These are phyloP conservation scores for Persicaria maculosa DNA, from an alignment of 148 eudicot genomes.

Conservation along the genomic window DNA sequence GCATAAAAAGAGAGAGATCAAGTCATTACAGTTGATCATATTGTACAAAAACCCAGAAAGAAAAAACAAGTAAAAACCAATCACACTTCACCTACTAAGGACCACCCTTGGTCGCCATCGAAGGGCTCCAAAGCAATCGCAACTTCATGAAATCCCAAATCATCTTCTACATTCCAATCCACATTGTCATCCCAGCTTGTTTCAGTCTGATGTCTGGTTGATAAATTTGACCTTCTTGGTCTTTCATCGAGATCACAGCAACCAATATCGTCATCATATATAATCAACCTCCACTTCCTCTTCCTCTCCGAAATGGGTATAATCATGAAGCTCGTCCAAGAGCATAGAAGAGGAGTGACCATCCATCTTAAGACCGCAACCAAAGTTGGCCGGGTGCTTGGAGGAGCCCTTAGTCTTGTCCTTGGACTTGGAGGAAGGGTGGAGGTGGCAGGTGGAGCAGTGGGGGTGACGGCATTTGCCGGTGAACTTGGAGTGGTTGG, in stretches of 20 bases:
- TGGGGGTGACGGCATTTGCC: slow-evolving; percentile 43
- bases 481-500: slow-evolving; percentile 77
- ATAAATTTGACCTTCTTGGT: background rate
- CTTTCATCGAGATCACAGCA: slow-evolving; percentile 9
- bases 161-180: slow-evolving; percentile 24
- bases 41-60: too few species aligned
- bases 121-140: slow-evolving; percentile 22
- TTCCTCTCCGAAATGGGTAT: slow-evolving; percentile 10
- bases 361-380: background rate
- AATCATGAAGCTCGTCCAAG: slow-evolving; percentile 12
- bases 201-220: background rate
- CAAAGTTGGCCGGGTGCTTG: slow-evolving; percentile 21
- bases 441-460: slow-evolving; percentile 35
- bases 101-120: slow-evolving; percentile 48
- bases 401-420: slow-evolving; percentile 49
- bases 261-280: too few species aligned
- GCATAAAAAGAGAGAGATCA: too few species aligned
- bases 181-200: background rate
- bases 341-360: too few species aligned
- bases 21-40: too few species aligned
- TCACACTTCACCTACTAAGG: slow-evolving; percentile 37
- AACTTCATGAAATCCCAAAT: slow-evolving; percentile 36
- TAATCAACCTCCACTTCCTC: too few species aligned
- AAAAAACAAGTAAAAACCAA: too few species aligned
- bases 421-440: slow-evolving; percentile 48